phyloP scores from a whole-genome alignment of 2,329 filamentous ascomycete species.

The Penicillium brasilianum region DNA sequence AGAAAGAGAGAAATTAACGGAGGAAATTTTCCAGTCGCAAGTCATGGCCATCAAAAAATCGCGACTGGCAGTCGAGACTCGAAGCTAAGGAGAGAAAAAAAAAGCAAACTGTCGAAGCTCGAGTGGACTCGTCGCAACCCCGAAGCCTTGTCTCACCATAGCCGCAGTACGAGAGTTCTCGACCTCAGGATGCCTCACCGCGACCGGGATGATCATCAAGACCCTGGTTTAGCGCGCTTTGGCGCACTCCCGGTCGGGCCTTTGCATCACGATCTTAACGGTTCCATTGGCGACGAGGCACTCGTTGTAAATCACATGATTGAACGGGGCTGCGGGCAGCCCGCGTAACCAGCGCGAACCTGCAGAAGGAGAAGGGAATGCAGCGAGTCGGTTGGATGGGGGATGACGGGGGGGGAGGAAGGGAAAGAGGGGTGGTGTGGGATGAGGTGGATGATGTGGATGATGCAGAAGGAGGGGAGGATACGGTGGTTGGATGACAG shows the following conservation, averaged over 20 bases:
- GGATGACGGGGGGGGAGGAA: not conserved
- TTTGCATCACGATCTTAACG: conserved; percentile 21
- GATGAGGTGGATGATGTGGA: not conserved
- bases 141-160: conserved; percentile 41
- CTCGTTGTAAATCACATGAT: conserved; percentile 46
- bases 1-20: not conserved
- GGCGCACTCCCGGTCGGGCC: conserved; percentile 23
- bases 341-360: conserved; percentile 39
- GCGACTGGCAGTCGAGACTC: not conserved
- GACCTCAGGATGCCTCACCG: conserved; percentile 27
- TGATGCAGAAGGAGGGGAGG: not conserved
- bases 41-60: conserved; percentile 1
- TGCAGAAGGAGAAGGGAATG: conserved; percentile 32
- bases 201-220: conserved; percentile 36
- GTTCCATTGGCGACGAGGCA: conserved; percentile 34
- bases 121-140: conserved; percentile 34
- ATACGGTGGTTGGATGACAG: conserved; percentile 2
- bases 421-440: not conserved
- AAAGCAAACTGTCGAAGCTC: conserved; percentile 12
- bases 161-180: conserved; percentile 24
- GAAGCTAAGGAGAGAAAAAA: conserved; percentile 7
- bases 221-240: conserved; percentile 30
- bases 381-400: conserved; percentile 28
- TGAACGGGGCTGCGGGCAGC: conserved; percentile 40
- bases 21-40: not conserved